Evolutionary conservation across 306 rosid species (phyloP), one percentile per base, ranked within the genome.

Genomic region (Quercus berberidifolia): DNA sequence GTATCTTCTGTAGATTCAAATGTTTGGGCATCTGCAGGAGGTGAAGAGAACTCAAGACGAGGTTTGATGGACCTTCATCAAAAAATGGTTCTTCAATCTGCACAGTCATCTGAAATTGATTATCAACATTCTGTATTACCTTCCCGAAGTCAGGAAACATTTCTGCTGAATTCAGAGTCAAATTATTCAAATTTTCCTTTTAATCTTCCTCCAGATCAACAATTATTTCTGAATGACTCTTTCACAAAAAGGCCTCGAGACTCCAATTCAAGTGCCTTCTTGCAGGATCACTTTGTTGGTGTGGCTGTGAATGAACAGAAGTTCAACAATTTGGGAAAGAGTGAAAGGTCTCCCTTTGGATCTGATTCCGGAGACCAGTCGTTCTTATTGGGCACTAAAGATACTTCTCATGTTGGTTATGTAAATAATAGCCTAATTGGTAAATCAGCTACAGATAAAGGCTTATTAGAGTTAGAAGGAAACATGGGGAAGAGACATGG

Each of bases 291-390:
- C 75, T 57, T 86, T 65, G 70, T 76, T 74, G 55, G 78, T 73
- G 70, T 78, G 83, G 85, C 74, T 56, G 68, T 80, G 55, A 75
- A 78, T 52, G 93, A 90, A 63, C 90, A 49, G 54, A 49, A 86
- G 68, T 77, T 62, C 75, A 87, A 76, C 74, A 84, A 80, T 78
- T n/a, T 80, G 55, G 87, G 86, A 77, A 81, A 63, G 64, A 38
- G 55, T 76, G 90, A 82, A 71, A 86, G 88, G 64, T 56, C 69
- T 46, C 87, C 87, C 58, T 81, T 83, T 38, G 80, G 81, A 56
- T 84, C 92, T 55, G 85, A 88, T 81, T 77, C 90, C 59, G 86
- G 89, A 74, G 90, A 87, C 49, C 88, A 76, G 51, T 74, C 86
- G n/a, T 75, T 80, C 65, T 43, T 86, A 55, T 76, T 90, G 69